Conservation (phyloP, 2,329 filamentous ascomycete species). For the Cladosporium sp. region DNA sequence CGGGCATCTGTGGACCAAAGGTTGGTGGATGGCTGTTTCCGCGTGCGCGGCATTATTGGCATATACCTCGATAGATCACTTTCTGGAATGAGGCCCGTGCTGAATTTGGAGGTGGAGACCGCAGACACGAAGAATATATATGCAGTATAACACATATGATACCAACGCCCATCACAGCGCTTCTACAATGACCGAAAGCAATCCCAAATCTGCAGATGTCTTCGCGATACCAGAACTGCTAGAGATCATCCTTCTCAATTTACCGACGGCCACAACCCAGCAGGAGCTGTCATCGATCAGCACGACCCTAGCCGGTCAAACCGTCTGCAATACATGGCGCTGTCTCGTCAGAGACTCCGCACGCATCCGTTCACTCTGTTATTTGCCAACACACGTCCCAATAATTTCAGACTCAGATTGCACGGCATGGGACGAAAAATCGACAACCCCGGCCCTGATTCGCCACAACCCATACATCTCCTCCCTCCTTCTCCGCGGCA, state of each 20-base stretch:
- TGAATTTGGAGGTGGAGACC: not conserved
- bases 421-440: not conserved
- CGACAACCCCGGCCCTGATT: not conserved
- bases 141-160: not conserved
- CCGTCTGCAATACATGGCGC: not conserved
- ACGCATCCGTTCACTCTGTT: not conserved
- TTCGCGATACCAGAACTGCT: conserved; percentile 4
- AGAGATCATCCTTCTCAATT: not conserved
- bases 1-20: not conserved
- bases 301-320: not conserved
- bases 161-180: not conserved
- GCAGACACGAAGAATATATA: not conserved
- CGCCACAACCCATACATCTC: conserved; percentile 1
- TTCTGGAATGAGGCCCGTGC: conserved; percentile 1
- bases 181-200: not conserved
- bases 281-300: not conserved
- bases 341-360: not conserved
- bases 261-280: not conserved
- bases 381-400: not conserved
- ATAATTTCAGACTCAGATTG: not conserved
- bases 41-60: not conserved
- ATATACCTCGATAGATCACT: conserved; percentile 1
- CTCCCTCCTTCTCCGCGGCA: conserved; percentile 5
- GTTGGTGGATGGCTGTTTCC: not conserved
- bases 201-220: not conserved